Evolutionary conservation across 768 basidiomycete genomes (phyloP), one percentile per base, ranked within the genome.

Genomic region (Russula sp.): DNA sequence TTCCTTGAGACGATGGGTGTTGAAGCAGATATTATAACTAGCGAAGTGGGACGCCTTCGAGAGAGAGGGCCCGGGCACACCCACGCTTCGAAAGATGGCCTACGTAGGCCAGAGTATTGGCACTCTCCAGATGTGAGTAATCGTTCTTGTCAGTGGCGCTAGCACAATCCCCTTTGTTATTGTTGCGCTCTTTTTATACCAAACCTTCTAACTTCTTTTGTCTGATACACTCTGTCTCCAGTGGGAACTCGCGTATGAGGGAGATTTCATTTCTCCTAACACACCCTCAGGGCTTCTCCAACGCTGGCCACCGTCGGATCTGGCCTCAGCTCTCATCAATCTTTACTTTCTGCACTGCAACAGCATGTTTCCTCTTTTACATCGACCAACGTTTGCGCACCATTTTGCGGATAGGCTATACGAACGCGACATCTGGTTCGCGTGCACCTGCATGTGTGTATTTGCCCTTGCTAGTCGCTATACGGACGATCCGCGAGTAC

Each of bases 301-400:
- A 72, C 76, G 70, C 2, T 86, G 89, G 53, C 93, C 91, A 44
- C 82, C 89, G 0, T 69, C 73, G 16, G 85, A 87, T 62, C 81
- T 93, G 18, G 80, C 80, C 8, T 69, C 73, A 34, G 71, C 67
- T 18, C 78, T 97, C 35, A 82, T 94, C 66, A 75, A 82, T 44
- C 75, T 86, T 34, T 94, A 84, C 71, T 96, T 96, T 68, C 66
- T 74, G 2, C 77, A 85, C 62, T 72, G 79, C 55, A 88, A 92
- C 69, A 69, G 71, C 34, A 76, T 82, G 40, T 77, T 84, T 59
- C 89, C 90, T 8, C 73, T 94, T 20, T 76, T 94, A 34, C 89
- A 93, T 70, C 80, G 79, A 22, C 84, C 84, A 6, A 84, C 86
- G 0, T 93, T 94, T 69, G 76, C 83, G 42, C 78, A 78, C 16